Conservation (phyloP, 108 stramenopile genomes). For the Discostella stelligeroides region DNA sequence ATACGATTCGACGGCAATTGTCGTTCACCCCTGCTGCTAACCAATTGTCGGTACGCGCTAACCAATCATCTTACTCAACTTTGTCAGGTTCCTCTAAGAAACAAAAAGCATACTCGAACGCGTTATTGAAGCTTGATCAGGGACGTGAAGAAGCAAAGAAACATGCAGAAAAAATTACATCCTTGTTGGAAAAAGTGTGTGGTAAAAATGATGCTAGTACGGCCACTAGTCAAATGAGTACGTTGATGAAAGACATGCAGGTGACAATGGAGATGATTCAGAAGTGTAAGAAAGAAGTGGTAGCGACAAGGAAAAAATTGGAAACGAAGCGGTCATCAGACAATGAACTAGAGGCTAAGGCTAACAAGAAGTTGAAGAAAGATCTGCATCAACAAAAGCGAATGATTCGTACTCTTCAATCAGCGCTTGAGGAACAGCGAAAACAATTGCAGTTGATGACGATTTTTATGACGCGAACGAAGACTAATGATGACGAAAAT, state of each 20-base stretch:
- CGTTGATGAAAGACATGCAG: not conserved
- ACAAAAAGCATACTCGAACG: too few relatives aligned
- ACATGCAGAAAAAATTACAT: not conserved
- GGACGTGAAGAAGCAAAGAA: not conserved
- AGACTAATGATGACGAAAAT: too few relatives aligned
- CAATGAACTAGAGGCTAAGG: too few relatives aligned
- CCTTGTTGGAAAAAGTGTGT: not conserved
- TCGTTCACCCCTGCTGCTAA: too few relatives aligned
- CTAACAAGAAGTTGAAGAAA: not conserved
- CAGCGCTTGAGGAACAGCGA: not conserved
- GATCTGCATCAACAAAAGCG: not conserved
- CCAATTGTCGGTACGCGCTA: too few relatives aligned
- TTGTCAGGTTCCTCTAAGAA: too few relatives aligned
- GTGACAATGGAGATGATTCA: not conserved
- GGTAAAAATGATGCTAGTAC: not conserved
- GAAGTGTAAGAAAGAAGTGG: not conserved
- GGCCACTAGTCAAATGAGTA: not conserved
- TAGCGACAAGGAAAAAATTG: too few relatives aligned
- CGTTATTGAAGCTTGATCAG: too few relatives aligned
- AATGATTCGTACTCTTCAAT: not conserved
- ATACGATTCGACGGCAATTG: too few relatives aligned
- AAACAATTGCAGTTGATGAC: not conserved
- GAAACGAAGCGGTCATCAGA: too few relatives aligned
- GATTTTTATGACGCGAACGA: too few relatives aligned
- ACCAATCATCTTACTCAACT: too few relatives aligned